phyloP scores from a whole-genome alignment of 2,329 filamentous ascomycete species.

The Colletotrichum sp. region DNA sequence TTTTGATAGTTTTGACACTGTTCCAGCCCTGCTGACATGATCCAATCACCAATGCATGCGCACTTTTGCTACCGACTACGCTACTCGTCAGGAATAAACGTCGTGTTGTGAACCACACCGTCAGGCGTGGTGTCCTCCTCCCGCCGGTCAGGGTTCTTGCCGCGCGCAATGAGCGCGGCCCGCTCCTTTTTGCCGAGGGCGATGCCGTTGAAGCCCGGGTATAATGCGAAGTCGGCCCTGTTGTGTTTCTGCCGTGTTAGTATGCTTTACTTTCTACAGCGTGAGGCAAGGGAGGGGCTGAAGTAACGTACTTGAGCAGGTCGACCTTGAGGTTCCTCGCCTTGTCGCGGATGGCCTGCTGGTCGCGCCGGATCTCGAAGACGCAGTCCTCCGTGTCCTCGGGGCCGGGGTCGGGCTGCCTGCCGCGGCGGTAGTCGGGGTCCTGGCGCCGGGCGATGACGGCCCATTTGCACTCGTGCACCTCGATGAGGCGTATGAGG shows the following conservation, averaged over 20 bases:
- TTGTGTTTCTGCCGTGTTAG: neutral
- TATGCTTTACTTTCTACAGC: neutral
- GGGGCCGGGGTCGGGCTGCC: neutral
- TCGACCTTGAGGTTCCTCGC: slow-evolving; percentile 63
- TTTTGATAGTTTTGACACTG: neutral
- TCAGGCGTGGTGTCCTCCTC: slow-evolving; percentile 48
- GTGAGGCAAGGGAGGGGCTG: too few species aligned
- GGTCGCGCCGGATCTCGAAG: slow-evolving; percentile 52
- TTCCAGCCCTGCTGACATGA: neutral
- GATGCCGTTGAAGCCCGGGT: slow-evolving; percentile 55
- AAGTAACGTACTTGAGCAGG: slow-evolving; percentile 42
- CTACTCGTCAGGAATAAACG: neutral
- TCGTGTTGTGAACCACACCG: slow-evolving; percentile 43
- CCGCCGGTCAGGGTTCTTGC: slow-evolving; percentile 55
- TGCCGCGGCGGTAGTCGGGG: slow-evolving; percentile 5
- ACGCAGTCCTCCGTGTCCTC: slow-evolving; percentile 28
- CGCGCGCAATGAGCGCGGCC: slow-evolving; percentile 39
- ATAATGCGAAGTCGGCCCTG: slow-evolving; percentile 47
- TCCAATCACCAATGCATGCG: neutral
- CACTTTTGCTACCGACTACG: fast-evolving
- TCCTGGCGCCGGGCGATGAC: slow-evolving; percentile 30
- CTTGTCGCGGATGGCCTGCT: slow-evolving; percentile 63
- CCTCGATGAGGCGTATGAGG: slow-evolving; percentile 48
- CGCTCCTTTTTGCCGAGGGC: slow-evolving; percentile 56
- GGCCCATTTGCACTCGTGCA: slow-evolving; percentile 43